Evolutionary conservation across 768 basidiomycete genomes (phyloP), one percentile per base, ranked within the genome.

Genomic region (Mycena floridula): DNA sequence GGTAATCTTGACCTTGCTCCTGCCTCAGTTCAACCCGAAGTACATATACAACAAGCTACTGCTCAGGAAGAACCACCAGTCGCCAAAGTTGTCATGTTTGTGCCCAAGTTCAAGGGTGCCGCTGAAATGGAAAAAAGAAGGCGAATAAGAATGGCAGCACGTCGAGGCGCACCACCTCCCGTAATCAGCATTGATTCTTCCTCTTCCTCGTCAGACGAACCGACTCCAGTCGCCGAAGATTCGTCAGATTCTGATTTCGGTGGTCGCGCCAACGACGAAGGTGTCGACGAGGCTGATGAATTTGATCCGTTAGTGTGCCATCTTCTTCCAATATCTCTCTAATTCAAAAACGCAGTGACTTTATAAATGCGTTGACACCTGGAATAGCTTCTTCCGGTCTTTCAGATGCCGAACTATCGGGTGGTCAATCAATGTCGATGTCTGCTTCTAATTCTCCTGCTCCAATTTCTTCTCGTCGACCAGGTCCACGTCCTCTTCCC

Each of bases 81-180:
- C 3, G 53, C 70, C 11, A 81, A 77, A 48, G 73, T 65, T 11
- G 64, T 73, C 4, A 77, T 73, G 43, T 89, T 89, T 53, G 69
- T 85, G 21, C 89, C 88, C 16, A 83, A 77, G 40, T 90, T 91
- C 65, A 85, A 81, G 51, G 82, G 86, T 7, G 83, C 85, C 0
- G 88, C 79, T n/a, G 87, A 92, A 59, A 90, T 90, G 88, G 89
- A 90, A 50, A 77, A 73, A 4, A 69, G 88, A 12, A 64, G 89
- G 20, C 72, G 74, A 44, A 61, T 74, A 30, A 73, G 89, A 12
- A 77, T 90, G 68, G 77, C 76, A 27, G 82, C 82, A 3, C 76
- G 85, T 12, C 64, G 73, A 47, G 73, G 59, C n/a, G 61, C 2
- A 55, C 66, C 3, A 54, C 61, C 3, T 47, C 57, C 1, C 52